Conservation (phyloP, 805 yeast species). For the Yarrowia hollandica region DNA sequence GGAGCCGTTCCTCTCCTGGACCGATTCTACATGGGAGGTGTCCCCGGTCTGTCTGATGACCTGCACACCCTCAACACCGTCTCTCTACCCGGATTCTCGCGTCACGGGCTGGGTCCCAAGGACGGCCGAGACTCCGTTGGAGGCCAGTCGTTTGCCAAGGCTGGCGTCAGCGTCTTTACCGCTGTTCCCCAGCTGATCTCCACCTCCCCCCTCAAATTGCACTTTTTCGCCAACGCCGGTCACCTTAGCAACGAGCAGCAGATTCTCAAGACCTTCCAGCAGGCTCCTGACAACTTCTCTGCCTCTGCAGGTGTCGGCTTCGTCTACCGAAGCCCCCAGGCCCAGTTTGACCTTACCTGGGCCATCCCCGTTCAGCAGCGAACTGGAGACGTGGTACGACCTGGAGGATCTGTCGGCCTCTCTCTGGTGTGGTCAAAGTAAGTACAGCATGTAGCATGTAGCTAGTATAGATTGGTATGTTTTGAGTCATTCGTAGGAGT, state of each 20-base stretch:
- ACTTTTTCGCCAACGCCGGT: conserved; percentile 27
- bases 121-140: conserved; percentile 26
- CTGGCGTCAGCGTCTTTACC: conserved; percentile 1
- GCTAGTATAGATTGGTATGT: conserved; percentile 20
- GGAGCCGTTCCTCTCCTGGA: conserved; percentile 27
- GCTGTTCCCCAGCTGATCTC: conserved; percentile 8
- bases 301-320: conserved; percentile 26
- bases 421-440: conserved; percentile 20
- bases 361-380: conserved; percentile 28
- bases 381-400: conserved; percentile 19
- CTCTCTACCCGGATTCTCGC: conserved; percentile 21
- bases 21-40: conserved; percentile 29
- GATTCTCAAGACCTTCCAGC: conserved; percentile 8
- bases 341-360: conserved; percentile 27
- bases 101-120: conserved; percentile 29
- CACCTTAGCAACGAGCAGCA: conserved; percentile 21
- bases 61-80: conserved; percentile 23
- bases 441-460: conserved; percentile 22
- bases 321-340: conserved; percentile 24
- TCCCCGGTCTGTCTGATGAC: conserved; percentile 13
- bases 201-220: conserved; percentile 19
- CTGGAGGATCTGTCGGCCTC: conserved; percentile 23
- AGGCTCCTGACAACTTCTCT: conserved; percentile 7
- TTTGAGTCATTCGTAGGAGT: too few species aligned
- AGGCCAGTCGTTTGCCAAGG: conserved; percentile 29